Conservation (phyloP, 2,329 filamentous ascomycete genomes). For the Fusarium cicatricum region DNA sequence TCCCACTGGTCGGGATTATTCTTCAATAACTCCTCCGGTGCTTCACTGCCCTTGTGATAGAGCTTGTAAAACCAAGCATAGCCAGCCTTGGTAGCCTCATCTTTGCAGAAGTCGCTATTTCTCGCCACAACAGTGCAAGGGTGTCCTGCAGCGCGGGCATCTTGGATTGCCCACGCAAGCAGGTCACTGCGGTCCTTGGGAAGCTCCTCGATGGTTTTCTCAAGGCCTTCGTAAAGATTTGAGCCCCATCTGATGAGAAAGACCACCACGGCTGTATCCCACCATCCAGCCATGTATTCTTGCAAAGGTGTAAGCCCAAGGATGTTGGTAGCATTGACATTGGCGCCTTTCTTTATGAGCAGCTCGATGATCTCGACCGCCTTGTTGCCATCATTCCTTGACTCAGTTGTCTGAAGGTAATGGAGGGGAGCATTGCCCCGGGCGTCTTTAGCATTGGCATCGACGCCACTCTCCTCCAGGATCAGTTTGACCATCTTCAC, state of each 20-base stretch:
- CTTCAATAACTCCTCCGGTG: not conserved
- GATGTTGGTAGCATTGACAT: not conserved
- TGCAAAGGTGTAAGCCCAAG: not conserved
- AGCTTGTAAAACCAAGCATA: not conserved
- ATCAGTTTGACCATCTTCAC: not conserved
- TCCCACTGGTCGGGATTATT: not conserved
- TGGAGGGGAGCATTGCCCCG: not conserved
- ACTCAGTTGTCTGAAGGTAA: not conserved
- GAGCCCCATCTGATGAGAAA: conserved; percentile 8
- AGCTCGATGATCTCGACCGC: not conserved
- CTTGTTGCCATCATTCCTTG: too few relatives aligned
- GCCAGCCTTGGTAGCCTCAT: too few relatives aligned
- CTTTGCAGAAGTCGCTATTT: too few relatives aligned
- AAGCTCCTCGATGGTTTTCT: not conserved
- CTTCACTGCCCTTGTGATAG: not conserved
- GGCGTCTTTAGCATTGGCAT: not conserved
- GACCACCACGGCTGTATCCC: not conserved
- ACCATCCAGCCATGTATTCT: not conserved
- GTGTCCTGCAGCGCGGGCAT: not conserved
- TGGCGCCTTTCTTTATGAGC: not conserved
- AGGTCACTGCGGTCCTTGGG: too few relatives aligned
- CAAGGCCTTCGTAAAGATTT: not conserved
- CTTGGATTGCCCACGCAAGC: not conserved
- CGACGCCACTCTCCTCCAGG: not conserved
- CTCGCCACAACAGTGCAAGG: accelerated